A percentile compares a stretch with the other conserved stretches of the same genome.
Conservation (phyloP, 2,329 filamentous ascomycete species). For the Fusarium sp. region DNA sequence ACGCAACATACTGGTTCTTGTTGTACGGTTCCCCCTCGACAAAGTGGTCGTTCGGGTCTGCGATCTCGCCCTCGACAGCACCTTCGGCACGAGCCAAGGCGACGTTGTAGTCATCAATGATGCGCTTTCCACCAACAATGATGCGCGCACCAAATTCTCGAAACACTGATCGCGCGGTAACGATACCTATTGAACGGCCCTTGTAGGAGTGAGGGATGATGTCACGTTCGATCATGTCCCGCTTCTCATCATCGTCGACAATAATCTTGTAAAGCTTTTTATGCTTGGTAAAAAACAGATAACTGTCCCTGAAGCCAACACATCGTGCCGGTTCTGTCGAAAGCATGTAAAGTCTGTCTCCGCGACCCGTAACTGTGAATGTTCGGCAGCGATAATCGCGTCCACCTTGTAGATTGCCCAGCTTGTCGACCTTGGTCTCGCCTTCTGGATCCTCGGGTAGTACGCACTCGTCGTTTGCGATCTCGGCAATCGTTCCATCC, state of each 20-base stretch:
- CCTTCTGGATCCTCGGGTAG: constrained; percentile 89
- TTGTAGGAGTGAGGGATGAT: constrained; percentile 99
- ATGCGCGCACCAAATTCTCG: constrained; percentile 96
- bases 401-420: constrained; percentile 83
- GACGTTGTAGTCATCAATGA: constrained; percentile 92
- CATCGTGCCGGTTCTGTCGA: constrained; percentile 97
- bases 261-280: constrained; percentile 97
- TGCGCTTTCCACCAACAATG: constrained; percentile 86
- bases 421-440: constrained; percentile 92
- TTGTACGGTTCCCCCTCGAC: constrained; percentile 90
- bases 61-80: constrained; percentile 87
- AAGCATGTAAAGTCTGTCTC: constrained; percentile 93
- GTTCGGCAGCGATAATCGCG: constrained; percentile 96
- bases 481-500: constrained; percentile 90
- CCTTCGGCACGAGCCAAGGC: constrained; percentile 80
- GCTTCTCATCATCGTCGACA: constrained; percentile 96
- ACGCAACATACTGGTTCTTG: constrained; percentile 98
- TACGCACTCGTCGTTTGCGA: constrained; percentile 90
- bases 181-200: constrained; percentile 94
- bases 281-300: constrained; percentile 99
- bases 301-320: constrained; percentile 96
- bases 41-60: constrained; percentile 87
- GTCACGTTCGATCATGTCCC: constrained; percentile 92
- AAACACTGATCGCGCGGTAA: constrained; percentile 96
- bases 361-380: constrained; percentile 88